phyloP scores from a whole-genome alignment of 306 rosid genomes.

The Malus domestica region DNA sequence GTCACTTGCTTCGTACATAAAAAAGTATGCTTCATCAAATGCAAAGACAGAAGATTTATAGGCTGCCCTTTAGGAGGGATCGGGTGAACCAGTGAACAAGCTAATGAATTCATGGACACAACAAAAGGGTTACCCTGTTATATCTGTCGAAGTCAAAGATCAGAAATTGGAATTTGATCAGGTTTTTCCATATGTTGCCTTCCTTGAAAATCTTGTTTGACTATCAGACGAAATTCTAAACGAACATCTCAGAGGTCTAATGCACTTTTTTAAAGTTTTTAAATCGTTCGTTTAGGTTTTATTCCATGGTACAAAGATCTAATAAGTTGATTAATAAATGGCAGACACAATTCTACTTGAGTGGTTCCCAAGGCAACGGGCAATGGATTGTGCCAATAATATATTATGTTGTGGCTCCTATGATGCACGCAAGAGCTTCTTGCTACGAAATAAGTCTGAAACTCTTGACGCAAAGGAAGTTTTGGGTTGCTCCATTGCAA shows the following conservation, averaged over 20 bases:
- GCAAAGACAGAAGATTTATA: constrained; percentile 90
- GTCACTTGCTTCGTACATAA: constrained; percentile 85
- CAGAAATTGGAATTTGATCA: constrained; percentile 73
- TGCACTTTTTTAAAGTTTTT: not conserved
- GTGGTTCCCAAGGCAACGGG: constrained; percentile 74
- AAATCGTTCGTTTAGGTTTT: not conserved
- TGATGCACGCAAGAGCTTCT: constrained; percentile 55
- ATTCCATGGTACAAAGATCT: constrained; percentile 2
- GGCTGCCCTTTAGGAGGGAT: constrained; percentile 90
- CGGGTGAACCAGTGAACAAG: constrained; percentile 79
- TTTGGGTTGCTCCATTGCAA: not conserved
- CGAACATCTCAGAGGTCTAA: not conserved
- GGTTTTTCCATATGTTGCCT: constrained; percentile 36
- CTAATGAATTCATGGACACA: constrained; percentile 93
- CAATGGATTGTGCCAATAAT: constrained; percentile 85
- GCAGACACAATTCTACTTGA: constrained; percentile 73
- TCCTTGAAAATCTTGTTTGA: not conserved
- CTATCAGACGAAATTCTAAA: not conserved
- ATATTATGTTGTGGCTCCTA: constrained; percentile 66
- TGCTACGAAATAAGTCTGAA: constrained; percentile 50
- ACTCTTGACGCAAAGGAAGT: constrained; percentile 36
- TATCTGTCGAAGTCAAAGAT: constrained; percentile 52
- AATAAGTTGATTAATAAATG: constrained; percentile 9
- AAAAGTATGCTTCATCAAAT: constrained; percentile 64
- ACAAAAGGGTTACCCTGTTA: constrained; percentile 86